Base-by-base conservation (phyloP, 1,139 yeast genomes). In the Geotrichum bryndzae region DNA sequence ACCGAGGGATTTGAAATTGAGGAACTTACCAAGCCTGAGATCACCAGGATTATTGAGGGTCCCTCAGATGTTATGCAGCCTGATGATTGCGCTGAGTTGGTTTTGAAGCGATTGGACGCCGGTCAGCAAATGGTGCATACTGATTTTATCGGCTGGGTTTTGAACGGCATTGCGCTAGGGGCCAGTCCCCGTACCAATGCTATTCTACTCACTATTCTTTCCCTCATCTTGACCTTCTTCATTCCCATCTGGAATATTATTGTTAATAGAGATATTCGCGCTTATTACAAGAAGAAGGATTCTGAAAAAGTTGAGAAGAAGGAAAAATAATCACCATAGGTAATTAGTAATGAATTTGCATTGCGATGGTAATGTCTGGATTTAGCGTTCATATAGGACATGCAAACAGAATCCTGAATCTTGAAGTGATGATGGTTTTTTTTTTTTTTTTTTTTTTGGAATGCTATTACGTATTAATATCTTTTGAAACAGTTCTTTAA, bases 1-100 rank as follows among this genome's bases (percentile, higher is more conserved):
- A 87, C 96, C 66, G 98, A 92, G 73, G 99, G 99, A 0, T 95
- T 75, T 69, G 83, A 77, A 6, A 84, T 85, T 64, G 99, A 95
- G 73, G 88, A 92, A 70, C 76, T 77, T 65, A 87, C 96, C 6
- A 95, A 95, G 72, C 99, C 99, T 0, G 82, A 80, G 33, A 89
- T 95, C 63, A 92, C 98, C 1, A 83, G 80, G 65, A 76, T 76
- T 35, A 90, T 95, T 54, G 99, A 95, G 73, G 99, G 99, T 0
- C 80, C 96, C 0, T 87, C 96, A 18, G 73, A 72, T 6, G 84
- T 97, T 0, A 87, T 90, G 31, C 72, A 86, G 0, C 86, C 88
- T 1, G 86, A 82, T 23, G 77, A 78, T 57, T 90, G 96, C 69
- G 88, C 95, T 11, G 77, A 79, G 23, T 78, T 82, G 22, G 81